Evolutionary conservation across 805 yeast genomes (phyloP).

Genomic region (Cyberlindnera bimundalis): DNA sequence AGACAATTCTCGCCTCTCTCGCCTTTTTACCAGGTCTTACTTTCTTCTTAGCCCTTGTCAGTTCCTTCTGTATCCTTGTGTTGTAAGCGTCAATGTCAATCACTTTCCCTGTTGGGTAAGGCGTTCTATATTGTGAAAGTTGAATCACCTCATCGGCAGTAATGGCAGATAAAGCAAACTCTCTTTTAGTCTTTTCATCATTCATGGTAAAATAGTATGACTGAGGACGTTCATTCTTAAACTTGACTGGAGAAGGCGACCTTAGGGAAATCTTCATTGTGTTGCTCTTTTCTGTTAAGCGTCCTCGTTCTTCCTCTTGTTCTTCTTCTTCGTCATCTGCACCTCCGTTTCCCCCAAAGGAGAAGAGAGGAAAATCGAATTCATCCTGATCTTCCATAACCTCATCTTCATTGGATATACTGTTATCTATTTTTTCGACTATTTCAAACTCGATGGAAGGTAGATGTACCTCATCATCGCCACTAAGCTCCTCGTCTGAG

Average conservation of each 20-base stretch:
- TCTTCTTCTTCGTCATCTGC: slow-evolving; percentile 1
- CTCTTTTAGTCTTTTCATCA: slow-evolving; percentile 7
- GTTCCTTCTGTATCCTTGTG: slow-evolving; percentile 13
- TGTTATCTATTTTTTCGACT: slow-evolving; percentile 12
- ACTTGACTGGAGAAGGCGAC: slow-evolving; percentile 25
- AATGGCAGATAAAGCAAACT: slow-evolving; percentile 17
- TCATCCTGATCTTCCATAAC: slow-evolving; percentile 15
- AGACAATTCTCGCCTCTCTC: slow-evolving; percentile 14
- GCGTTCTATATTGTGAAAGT: not conserved
- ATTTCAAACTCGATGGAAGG: slow-evolving; percentile 29
- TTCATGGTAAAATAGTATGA: slow-evolving; percentile 21
- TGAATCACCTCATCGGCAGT: slow-evolving; percentile 19
- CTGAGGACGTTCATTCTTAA: slow-evolving; percentile 23
- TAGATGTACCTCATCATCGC: slow-evolving; percentile 17
- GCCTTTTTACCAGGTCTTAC: slow-evolving; percentile 28
- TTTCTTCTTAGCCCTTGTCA: slow-evolving; percentile 10
- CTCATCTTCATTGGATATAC: too few species aligned
- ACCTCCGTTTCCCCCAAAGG: slow-evolving; percentile 19
- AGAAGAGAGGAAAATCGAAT: slow-evolving; percentile 30
- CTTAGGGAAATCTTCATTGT: slow-evolving; percentile 20
- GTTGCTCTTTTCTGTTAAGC: slow-evolving; percentile 11
- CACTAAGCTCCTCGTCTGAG: slow-evolving; percentile 16
- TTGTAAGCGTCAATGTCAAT: slow-evolving; percentile 19
- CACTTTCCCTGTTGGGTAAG: slow-evolving; percentile 13
- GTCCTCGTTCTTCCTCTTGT: slow-evolving; percentile 7